phyloP scores from a whole-genome alignment of 352 stramenopile species.

The Globisporangium middletonii region DNA sequence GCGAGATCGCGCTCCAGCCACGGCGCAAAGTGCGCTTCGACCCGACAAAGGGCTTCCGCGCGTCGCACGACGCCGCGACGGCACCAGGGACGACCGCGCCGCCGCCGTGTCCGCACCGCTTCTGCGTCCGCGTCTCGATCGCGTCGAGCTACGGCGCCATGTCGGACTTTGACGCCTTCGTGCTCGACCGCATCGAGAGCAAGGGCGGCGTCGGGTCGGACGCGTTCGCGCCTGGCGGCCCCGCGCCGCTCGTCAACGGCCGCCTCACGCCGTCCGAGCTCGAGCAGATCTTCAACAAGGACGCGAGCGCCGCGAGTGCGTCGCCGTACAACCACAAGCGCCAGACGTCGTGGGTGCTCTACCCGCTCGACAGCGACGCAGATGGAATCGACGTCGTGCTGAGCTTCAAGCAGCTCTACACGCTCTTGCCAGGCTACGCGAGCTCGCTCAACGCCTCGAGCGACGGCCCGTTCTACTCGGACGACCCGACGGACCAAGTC shows the following conservation, averaged over 20 bases:
- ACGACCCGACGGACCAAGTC: slow-evolving; percentile 32
- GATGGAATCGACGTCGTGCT: slow-evolving; percentile 30
- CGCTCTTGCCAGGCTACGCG: slow-evolving; percentile 33
- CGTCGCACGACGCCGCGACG: too few species aligned
- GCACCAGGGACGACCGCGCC: too few species aligned
- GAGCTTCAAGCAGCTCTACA: slow-evolving; percentile 59
- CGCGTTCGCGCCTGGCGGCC: too few species aligned
- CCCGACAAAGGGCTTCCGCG: not conserved
- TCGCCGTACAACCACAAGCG: too few species aligned
- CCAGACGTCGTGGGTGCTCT: too few species aligned
- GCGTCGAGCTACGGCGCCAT: slow-evolving; percentile 43
- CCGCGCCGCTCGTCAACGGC: too few species aligned
- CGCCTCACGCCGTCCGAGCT: too few species aligned
- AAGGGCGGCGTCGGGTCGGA: slow-evolving; percentile 6
- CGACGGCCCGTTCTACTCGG: slow-evolving; percentile 30
- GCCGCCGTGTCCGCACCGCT: not conserved
- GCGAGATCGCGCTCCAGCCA: slow-evolving; percentile 2
- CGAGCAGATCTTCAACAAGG: too few species aligned
- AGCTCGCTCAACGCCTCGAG: slow-evolving; percentile 5
- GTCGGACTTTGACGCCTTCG: slow-evolving; percentile 42
- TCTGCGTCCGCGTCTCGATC: slow-evolving; percentile 32
- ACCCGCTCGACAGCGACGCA: too few species aligned
- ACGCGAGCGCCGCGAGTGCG: too few species aligned
- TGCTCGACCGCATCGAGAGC: slow-evolving; percentile 36
- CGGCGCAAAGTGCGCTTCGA: slow-evolving; percentile 5